Conservation (phyloP, 345 rosid species). For the Eucalyptus curtisii region DNA sequence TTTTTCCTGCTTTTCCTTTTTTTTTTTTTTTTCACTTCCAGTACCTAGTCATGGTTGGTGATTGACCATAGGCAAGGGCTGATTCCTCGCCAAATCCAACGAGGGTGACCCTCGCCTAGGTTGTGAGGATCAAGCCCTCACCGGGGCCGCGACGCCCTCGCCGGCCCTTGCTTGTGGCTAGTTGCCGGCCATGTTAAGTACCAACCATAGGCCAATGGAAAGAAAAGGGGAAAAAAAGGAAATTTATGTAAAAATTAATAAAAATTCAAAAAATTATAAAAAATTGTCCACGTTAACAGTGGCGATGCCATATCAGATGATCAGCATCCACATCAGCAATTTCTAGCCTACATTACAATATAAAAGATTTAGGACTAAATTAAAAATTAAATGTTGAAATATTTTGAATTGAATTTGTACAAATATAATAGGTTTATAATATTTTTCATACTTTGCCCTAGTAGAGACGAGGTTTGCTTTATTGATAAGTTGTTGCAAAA, state of each 20-base stretch:
- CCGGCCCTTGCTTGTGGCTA: accelerated
- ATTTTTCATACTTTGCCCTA: background rate
- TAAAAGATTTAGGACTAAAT: too few species aligned
- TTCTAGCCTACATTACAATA: too few species aligned
- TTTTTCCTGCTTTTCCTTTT: too few species aligned
- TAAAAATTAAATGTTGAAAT: too few species aligned
- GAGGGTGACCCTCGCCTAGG: background rate
- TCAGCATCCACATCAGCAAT: accelerated
- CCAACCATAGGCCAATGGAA: background rate
- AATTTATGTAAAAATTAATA: too few species aligned
- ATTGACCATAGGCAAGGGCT: background rate
- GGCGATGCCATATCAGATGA: background rate
- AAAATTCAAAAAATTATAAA: too few species aligned
- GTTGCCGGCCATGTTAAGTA: background rate
- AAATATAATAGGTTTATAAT: too few species aligned
- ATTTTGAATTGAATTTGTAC: too few species aligned
- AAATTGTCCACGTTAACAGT: accelerated
- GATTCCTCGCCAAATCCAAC: background rate
- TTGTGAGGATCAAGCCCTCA: background rate
- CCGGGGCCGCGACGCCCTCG: accelerated
- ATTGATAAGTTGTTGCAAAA: background rate
- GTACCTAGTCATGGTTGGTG: background rate
- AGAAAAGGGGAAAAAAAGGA: background rate
- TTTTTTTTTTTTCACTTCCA: accelerated
- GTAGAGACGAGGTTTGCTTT: background rate